A percentile compares a stretch with the other conserved stretches of the same genome.
Evolutionary conservation across 1,284 basidiomycete genomes (phyloP).

Genomic region (Mycocalia duriaeana): DNA sequence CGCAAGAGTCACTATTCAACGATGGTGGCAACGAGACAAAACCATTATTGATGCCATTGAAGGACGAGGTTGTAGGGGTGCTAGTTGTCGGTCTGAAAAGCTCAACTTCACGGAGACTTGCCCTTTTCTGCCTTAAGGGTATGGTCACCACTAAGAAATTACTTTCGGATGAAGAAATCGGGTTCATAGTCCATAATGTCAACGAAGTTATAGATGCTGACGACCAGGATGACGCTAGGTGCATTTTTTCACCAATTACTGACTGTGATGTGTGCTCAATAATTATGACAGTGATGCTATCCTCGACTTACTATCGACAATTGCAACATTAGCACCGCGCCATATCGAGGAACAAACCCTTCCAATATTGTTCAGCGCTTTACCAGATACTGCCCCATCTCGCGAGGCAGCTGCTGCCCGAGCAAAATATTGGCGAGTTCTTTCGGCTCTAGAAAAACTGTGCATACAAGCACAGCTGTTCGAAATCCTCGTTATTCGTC

Average conservation of each 20-base stretch:
- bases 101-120: conserved; percentile 48
- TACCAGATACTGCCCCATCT: conserved; percentile 65
- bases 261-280: conserved; percentile 2
- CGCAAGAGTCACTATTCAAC: conserved; percentile 30
- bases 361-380: conserved; percentile 70
- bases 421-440: conserved; percentile 61
- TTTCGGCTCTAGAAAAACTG: conserved; percentile 71
- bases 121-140: conserved; percentile 58
- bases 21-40: conserved; percentile 17
- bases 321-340: conserved; percentile 60
- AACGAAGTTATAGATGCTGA: conserved; percentile 60
- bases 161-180: conserved; percentile 68
- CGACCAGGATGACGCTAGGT: conserved; percentile 57
- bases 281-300: conserved; percentile 69
- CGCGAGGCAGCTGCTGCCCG: conserved; percentile 54
- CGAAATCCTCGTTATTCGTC: conserved; percentile 76
- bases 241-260: conserved; percentile 1
- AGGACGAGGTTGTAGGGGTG: conserved; percentile 71
- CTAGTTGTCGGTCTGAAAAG: conserved; percentile 60
- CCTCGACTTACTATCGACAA: conserved; percentile 63
- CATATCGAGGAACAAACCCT: conserved; percentile 76
- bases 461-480: conserved; percentile 79
- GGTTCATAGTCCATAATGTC: conserved; percentile 74
- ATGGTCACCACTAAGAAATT: conserved; percentile 63
- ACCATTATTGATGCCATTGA: conserved; percentile 56